Percentiles rank a stretch among this genome's conserved stretches.
These are phyloP conservation scores for Iberis pinnata DNA, from an alignment of 345 rosid species.

Conservation along the genomic window DNA sequence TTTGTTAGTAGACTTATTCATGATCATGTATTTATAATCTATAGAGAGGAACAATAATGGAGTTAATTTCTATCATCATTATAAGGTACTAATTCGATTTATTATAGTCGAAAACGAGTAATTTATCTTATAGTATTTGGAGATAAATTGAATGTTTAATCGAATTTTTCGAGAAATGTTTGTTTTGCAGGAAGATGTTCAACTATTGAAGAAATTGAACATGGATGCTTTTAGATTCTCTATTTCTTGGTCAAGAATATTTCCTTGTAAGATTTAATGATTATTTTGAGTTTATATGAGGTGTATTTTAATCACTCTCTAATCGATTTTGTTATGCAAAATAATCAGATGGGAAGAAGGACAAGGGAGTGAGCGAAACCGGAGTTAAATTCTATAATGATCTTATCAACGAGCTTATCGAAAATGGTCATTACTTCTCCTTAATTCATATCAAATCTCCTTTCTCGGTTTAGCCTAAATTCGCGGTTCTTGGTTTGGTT, in stretches of 20 bases:
- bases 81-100: constrained; percentile 28
- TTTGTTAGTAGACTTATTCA: neutral
- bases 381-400: constrained; percentile 50
- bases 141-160: too few relatives aligned
- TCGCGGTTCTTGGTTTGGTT: neutral
- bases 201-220: constrained; percentile 31
- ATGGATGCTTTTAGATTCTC: constrained; percentile 48
- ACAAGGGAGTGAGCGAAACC: constrained; percentile 36
- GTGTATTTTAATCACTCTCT: neutral
- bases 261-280: constrained; percentile 34
- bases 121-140: neutral
- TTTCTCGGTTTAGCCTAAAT: too few relatives aligned
- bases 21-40: neutral
- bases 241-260: constrained; percentile 48
- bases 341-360: constrained; percentile 38
- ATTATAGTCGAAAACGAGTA: too few relatives aligned
- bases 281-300: neutral
- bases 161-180: neutral
- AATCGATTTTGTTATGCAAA: neutral
- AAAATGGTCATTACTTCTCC: constrained; percentile 30
- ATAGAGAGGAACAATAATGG: constrained; percentile 24
- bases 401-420: constrained; percentile 43
- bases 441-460: neutral
- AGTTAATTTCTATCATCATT: constrained; percentile 36
- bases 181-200: constrained; percentile 41